These are phyloP conservation scores for Didymella exigua DNA, from an alignment of 2,329 filamentous ascomycete genomes.

Conservation along the genomic window DNA sequence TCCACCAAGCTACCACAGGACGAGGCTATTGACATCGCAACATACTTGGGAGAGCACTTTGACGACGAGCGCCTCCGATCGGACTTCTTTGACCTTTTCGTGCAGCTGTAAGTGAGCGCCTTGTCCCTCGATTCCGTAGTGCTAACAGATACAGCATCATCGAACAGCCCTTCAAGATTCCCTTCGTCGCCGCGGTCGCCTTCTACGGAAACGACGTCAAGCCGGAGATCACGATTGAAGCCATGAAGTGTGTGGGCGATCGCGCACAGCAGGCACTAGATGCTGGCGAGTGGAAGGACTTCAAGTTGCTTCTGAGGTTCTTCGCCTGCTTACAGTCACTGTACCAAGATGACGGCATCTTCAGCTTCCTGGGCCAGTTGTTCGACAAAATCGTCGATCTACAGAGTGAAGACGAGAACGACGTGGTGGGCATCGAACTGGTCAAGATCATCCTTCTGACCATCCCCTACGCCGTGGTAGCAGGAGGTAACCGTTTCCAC, in stretches of 20 bases:
- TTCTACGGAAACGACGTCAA: conserved; percentile 79
- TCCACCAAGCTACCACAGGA: conserved; percentile 46
- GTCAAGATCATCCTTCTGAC: conserved; percentile 97
- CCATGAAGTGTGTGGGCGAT: conserved; percentile 68
- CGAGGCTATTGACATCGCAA: conserved; percentile 52
- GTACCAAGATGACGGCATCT: conserved; percentile 83
- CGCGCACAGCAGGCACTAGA: conserved; percentile 71
- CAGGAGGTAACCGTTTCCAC: conserved; percentile 52
- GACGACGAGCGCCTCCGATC: conserved; percentile 77
- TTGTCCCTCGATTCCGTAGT: not conserved
- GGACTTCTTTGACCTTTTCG: conserved; percentile 72
- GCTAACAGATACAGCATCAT: conserved; percentile 58
- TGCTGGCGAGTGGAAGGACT: conserved; percentile 81
- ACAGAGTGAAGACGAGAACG: conserved; percentile 90
- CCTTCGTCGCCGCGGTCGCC: conserved; percentile 84
- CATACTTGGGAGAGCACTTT: conserved; percentile 76
- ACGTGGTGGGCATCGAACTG: conserved; percentile 81
- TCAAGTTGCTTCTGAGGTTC: conserved; percentile 89
- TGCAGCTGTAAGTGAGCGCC: conserved; percentile 67
- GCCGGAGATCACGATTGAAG: conserved; percentile 72
- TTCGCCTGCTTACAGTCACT: conserved; percentile 83
- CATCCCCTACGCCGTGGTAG: conserved; percentile 78
- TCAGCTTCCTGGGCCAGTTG: conserved; percentile 84
- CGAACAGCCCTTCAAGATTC: conserved; percentile 98
- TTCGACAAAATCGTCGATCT: conserved; percentile 89